Conservation (phyloP, 2,329 filamentous ascomycete genomes). For the Penicillium sp. region DNA sequence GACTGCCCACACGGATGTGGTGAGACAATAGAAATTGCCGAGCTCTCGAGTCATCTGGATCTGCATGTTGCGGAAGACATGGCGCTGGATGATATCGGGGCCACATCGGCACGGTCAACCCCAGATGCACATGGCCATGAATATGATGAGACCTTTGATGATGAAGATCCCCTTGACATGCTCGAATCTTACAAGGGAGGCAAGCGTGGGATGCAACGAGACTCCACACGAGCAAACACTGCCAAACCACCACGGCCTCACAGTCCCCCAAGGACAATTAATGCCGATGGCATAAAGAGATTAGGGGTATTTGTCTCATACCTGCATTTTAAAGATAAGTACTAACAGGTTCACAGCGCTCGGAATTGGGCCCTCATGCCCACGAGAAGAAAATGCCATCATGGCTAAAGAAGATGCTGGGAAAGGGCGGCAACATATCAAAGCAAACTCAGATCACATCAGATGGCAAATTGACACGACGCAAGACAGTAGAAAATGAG, state of each 20-base stretch:
- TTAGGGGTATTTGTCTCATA: conserved; percentile 23
- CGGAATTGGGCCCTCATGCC: conserved; percentile 62
- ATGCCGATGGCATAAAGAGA: conserved; percentile 20
- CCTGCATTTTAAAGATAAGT: background rate
- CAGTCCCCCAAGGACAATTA: conserved; percentile 11
- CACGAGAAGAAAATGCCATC: conserved; percentile 66
- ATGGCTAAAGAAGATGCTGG: conserved; percentile 56
- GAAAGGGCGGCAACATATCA: conserved; percentile 50
- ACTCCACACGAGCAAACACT: conserved; percentile 9
- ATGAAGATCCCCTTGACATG: conserved; percentile 8
- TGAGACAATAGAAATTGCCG: conserved; percentile 46
- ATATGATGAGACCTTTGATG: conserved; percentile 7
- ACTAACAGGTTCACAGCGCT: conserved; percentile 37
- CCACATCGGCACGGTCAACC: conserved; percentile 3
- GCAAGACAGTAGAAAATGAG: conserved; percentile 42
- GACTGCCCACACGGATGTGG: conserved; percentile 54
- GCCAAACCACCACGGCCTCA: conserved; percentile 11
- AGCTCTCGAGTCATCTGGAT: conserved; percentile 53
- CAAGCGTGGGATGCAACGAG: conserved; percentile 12
- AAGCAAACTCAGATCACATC: conserved; percentile 44
- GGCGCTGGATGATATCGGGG: conserved; percentile 34
- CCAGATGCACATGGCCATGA: conserved; percentile 1
- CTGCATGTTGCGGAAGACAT: conserved; percentile 48
- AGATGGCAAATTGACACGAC: conserved; percentile 38
- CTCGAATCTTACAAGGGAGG: conserved; percentile 5